Evolutionary conservation across 2,329 filamentous ascomycete species (phyloP).

Genomic region (Fusarium secorum): DNA sequence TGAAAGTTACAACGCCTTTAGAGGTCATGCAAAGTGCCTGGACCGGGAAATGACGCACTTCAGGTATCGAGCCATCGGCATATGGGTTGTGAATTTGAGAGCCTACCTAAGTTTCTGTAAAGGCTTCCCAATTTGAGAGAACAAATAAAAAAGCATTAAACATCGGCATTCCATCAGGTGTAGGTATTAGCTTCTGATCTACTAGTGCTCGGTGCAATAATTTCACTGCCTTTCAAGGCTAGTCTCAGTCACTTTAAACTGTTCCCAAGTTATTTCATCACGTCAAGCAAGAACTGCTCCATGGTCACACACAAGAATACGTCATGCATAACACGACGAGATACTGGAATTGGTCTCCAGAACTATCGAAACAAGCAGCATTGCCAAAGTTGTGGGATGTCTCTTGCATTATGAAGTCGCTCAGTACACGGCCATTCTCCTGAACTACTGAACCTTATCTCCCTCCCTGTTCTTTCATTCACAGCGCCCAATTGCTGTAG

Average conservation of each 20-base stretch:
- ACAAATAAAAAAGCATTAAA: neutral
- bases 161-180: neutral
- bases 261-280: no score
- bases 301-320: neutral
- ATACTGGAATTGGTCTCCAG: neutral
- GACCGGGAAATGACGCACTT: neutral
- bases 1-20: conserved; percentile 10
- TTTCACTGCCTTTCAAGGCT: neutral
- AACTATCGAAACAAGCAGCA: neutral
- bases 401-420: neutral
- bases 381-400: neutral
- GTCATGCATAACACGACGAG: neutral
- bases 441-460: neutral
- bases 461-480: neutral
- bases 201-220: neutral
- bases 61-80: no score
- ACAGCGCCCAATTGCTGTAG: neutral
- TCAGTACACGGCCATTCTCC: neutral
- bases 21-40: conserved; percentile 36
- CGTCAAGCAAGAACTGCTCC: neutral
- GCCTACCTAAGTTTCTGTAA: accelerated
- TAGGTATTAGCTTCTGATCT: neutral
- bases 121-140: neutral
- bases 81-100: no score
- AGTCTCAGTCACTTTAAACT: neutral